These are phyloP conservation scores for Favolaschia claudopus DNA, from an alignment of 768 basidiomycete genomes.

Conservation along the genomic window DNA sequence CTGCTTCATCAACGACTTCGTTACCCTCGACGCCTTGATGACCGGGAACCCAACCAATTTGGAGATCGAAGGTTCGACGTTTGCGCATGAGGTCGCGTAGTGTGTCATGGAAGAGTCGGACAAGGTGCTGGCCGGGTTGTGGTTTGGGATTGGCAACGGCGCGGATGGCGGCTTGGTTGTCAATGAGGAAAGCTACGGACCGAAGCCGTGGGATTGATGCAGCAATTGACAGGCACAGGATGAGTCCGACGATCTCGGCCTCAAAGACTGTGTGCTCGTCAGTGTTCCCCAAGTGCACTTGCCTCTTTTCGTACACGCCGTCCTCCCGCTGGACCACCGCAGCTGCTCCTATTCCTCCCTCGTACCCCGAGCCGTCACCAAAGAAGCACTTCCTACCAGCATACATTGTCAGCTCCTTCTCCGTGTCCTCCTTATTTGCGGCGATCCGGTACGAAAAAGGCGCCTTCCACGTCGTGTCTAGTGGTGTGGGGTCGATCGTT, in stretches of 20 bases:
- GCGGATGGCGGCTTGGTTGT: neutral
- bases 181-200: neutral
- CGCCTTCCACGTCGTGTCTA: neutral
- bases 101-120: neutral
- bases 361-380: neutral
- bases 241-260: neutral
- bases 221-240: neutral
- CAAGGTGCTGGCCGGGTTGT: neutral
- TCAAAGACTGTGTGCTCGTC: neutral
- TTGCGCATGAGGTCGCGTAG: neutral
- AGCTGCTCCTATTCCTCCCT: neutral
- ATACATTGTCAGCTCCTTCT: neutral
- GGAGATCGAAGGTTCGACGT: neutral
- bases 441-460: neutral
- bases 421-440: neutral
- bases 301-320: neutral
- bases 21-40: slow-evolving; percentile 22
- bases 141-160: neutral
- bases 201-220: neutral
- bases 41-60: slow-evolving; percentile 4
- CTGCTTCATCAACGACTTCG: slow-evolving; percentile 22
- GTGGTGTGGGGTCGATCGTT: neutral
- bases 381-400: neutral
- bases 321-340: neutral
- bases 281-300: neutral